Evolutionary conservation across 2,329 filamentous ascomycete genomes (phyloP).

Genomic region (Knoxdaviesia proteae): DNA sequence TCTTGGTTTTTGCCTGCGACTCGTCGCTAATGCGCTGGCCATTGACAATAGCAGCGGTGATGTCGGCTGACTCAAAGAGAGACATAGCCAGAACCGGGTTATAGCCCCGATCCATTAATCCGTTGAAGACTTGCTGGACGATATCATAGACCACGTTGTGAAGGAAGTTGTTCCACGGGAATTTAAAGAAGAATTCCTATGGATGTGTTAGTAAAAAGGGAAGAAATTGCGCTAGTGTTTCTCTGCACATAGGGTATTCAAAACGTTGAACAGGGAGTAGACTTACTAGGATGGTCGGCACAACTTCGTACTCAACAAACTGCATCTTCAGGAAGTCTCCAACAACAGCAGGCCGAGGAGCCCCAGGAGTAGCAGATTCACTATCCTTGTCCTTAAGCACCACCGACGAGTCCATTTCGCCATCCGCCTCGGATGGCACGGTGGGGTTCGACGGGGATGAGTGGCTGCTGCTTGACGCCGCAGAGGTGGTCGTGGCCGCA

Average conservation of each 20-base stretch:
- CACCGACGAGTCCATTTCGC: no score
- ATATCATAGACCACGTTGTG: slow-evolving; percentile 99
- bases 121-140: slow-evolving; percentile 97
- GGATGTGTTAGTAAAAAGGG: not conserved
- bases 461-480: no score
- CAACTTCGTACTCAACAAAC: slow-evolving; percentile 85
- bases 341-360: slow-evolving; percentile 38
- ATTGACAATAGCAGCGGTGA: slow-evolving; percentile 80
- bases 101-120: slow-evolving; percentile 87
- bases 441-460: no score
- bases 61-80: slow-evolving; percentile 73
- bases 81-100: slow-evolving; percentile 81
- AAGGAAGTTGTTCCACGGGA: slow-evolving; percentile 98
- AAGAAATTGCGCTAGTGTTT: slow-evolving; percentile 3
- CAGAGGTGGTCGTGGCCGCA: no score
- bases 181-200: slow-evolving; percentile 92
- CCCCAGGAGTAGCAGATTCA: no score
- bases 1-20: slow-evolving; percentile 63
- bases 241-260: no score
- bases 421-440: no score
- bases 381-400: no score
- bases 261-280: not conserved
- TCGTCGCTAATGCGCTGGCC: slow-evolving; percentile 76
- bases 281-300: slow-evolving; percentile 82
- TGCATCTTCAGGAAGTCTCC: slow-evolving; percentile 90